Evolutionary conservation across 2,329 filamentous ascomycete species (phyloP).

Genomic region (Colletotrichum spaethianum): DNA sequence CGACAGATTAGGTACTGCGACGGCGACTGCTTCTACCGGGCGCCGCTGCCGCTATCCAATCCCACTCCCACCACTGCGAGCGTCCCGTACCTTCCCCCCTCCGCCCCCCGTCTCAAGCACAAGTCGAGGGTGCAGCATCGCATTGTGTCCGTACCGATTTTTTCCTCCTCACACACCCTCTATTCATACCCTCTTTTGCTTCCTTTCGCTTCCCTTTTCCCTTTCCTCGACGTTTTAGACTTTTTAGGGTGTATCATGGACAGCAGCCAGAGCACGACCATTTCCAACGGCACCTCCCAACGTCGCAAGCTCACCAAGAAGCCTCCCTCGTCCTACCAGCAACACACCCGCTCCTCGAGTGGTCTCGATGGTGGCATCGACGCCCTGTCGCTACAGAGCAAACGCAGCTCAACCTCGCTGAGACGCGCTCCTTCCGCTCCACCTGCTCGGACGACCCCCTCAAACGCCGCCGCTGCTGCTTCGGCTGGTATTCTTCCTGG

Average conservation of each 20-base stretch:
- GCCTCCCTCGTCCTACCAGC: slow-evolving; percentile 65
- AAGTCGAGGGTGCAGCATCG: slow-evolving; percentile 26
- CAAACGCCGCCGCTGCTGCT: slow-evolving; percentile 55
- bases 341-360: slow-evolving; percentile 58
- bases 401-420: slow-evolving; percentile 75
- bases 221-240: slow-evolving; percentile 42
- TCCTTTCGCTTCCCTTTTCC: slow-evolving; percentile 1
- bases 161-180: slow-evolving; percentile 43
- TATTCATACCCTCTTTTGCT: slow-evolving; percentile 38
- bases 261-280: slow-evolving; percentile 54
- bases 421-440: slow-evolving; percentile 74
- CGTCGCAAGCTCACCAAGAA: slow-evolving; percentile 76
- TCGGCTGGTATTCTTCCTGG: slow-evolving; percentile 10
- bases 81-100: slow-evolving; percentile 6
- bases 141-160: slow-evolving; percentile 28
- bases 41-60: not conserved
- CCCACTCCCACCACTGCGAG: not conserved
- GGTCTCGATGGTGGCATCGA: slow-evolving; percentile 69
- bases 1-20: not conserved
- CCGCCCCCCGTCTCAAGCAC: slow-evolving; percentile 13
- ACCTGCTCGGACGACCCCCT: slow-evolving; percentile 60
- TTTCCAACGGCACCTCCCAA: slow-evolving; percentile 63
- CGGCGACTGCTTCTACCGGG: not conserved
- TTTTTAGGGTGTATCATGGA: slow-evolving; percentile 60
- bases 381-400: slow-evolving; percentile 71